phyloP scores from a whole-genome alignment of 1,284 basidiomycete species.

The Pseudomicrostroma phylloplanum region DNA sequence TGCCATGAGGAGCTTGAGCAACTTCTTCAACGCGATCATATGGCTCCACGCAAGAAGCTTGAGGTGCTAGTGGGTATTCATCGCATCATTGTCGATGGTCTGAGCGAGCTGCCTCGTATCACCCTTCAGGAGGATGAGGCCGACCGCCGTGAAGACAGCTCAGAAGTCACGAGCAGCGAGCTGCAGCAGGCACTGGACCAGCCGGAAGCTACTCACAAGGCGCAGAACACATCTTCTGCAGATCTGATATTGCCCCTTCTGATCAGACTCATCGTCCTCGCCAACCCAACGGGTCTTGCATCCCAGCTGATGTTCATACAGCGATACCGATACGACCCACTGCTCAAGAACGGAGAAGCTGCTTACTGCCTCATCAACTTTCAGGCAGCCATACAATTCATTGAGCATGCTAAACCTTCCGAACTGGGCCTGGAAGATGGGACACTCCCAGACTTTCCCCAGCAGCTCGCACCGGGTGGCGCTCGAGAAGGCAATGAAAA shows the following conservation, averaged over 20 bases:
- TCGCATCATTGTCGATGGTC: conserved; percentile 69
- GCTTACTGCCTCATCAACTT: conserved; percentile 87
- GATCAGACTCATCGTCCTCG: conserved; percentile 82
- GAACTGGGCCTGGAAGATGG: conserved; percentile 66
- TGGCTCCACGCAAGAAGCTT: conserved; percentile 71
- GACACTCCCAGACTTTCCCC: not conserved
- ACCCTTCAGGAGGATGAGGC: conserved; percentile 15
- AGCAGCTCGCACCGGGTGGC: not conserved
- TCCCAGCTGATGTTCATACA: conserved; percentile 74
- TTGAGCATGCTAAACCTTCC: conserved; percentile 80
- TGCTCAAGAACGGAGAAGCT: conserved; percentile 68
- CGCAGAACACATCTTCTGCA: conserved; percentile 30
- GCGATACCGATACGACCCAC: conserved; percentile 67
- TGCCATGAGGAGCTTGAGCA: conserved; percentile 75
- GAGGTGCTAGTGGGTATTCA: conserved; percentile 73
- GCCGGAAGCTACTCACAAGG: not conserved
- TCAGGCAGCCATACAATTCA: conserved; percentile 84
- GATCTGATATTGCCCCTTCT: conserved; percentile 80
- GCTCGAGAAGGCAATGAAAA: not conserved
- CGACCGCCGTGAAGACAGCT: not conserved
- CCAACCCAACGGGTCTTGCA: conserved; percentile 77
- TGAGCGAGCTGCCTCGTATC: conserved; percentile 19
- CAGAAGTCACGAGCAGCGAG: not conserved
- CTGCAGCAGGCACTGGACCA: too few relatives aligned
- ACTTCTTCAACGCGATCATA: conserved; percentile 59